Percentiles rank a stretch among this genome's conserved stretches.
Evolutionary conservation across 1,139 yeast genomes (phyloP).

Genomic region (Hyphopichia buzzinii): DNA sequence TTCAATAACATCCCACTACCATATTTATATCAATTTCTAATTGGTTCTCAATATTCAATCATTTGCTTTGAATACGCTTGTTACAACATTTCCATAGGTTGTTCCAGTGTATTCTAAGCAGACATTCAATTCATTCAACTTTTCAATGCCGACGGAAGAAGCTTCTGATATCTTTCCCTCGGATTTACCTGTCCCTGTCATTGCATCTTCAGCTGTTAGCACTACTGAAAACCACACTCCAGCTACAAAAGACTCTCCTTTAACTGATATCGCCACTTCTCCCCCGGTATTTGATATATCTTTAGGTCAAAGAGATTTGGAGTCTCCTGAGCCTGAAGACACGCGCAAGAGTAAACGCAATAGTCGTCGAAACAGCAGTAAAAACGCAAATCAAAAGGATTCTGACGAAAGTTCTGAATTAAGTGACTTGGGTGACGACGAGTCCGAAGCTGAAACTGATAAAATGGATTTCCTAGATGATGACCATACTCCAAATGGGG

Average conservation of each 20-base stretch:
- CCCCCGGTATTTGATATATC: conserved; percentile 36
- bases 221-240: neutral
- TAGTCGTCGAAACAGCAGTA: conserved; percentile 5
- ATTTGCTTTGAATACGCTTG: too few species aligned
- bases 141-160: conserved; percentile 3
- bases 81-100: too few species aligned
- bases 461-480: conserved; percentile 59
- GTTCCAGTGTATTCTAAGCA: too few species aligned
- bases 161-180: neutral
- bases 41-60: too few species aligned
- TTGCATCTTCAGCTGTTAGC: neutral
- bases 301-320: conserved; percentile 5
- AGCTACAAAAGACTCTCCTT: conserved; percentile 27
- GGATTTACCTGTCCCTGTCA: neutral
- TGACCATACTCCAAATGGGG: conserved; percentile 22
- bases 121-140: too few species aligned
- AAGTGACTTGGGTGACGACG: conserved; percentile 61
- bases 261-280: conserved; percentile 41
- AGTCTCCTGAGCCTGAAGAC: conserved; percentile 1
- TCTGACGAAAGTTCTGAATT: conserved; percentile 45
- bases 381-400: conserved; percentile 11
- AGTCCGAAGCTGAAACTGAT: conserved; percentile 81
- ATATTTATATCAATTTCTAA: too few species aligned
- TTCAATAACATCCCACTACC: too few species aligned
- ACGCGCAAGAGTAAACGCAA: conserved; percentile 10